A percentile compares a stretch with the other conserved stretches of the same genome.
phyloP scores from a whole-genome alignment of 2,329 filamentous ascomycete genomes.

The Pestalotiopsis sp. region DNA sequence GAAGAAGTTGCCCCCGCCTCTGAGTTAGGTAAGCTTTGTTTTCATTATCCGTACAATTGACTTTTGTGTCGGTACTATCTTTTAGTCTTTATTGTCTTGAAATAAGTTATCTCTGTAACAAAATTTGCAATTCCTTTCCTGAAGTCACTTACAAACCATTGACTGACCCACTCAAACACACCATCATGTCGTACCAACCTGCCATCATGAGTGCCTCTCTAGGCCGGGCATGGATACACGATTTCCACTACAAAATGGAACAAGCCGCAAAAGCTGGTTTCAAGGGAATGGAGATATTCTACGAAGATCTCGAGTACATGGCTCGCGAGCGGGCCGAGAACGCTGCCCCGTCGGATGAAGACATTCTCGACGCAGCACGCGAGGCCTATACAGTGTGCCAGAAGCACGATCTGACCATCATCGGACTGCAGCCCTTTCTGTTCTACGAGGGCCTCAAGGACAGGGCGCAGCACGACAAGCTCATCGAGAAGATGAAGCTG shows the following conservation, averaged over 20 bases:
- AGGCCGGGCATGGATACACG: slow-evolving; percentile 5
- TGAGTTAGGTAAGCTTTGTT: neutral
- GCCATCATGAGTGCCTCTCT: slow-evolving; percentile 9
- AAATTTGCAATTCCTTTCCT: too few relatives aligned
- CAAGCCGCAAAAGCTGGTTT: slow-evolving; percentile 50
- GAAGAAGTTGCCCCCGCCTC: neutral
- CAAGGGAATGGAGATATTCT: slow-evolving; percentile 74
- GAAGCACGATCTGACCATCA: slow-evolving; percentile 55
- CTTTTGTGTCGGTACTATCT: neutral
- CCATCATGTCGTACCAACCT: neutral
- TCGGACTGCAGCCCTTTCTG: slow-evolving; percentile 76
- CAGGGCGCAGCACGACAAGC: slow-evolving; percentile 55
- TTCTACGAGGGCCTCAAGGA: slow-evolving; percentile 76
- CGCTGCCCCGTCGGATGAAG: slow-evolving; percentile 41
- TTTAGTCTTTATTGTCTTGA: too few relatives aligned
- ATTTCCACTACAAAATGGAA: slow-evolving; percentile 5
- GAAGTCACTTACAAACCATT: too few relatives aligned
- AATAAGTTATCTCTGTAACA: too few relatives aligned
- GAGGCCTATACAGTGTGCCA: slow-evolving; percentile 60
- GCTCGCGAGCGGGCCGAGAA: slow-evolving; percentile 43
- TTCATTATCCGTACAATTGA: neutral
- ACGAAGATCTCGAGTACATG: slow-evolving; percentile 71
- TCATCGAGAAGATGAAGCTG: slow-evolving; percentile 64
- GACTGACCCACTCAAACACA: too few relatives aligned
- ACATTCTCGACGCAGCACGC: slow-evolving; percentile 59